phyloP scores from a whole-genome alignment of 495 filamentous ascomycete species.

The Penicillium parvum region DNA sequence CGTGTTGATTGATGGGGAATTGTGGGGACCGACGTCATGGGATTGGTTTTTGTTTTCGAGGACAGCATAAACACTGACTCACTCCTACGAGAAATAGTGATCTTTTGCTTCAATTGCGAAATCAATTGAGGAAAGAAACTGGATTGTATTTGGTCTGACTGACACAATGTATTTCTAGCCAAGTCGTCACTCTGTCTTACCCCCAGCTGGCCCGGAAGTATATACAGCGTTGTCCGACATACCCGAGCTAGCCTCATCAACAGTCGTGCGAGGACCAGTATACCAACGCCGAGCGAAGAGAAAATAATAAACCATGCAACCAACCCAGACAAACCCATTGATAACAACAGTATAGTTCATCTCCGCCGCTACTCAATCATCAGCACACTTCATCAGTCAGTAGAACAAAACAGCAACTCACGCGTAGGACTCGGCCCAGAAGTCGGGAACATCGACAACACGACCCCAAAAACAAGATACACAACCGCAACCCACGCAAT shows the following conservation, averaged over 20 bases:
- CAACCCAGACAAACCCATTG: slow-evolving; percentile 59
- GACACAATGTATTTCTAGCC: no score
- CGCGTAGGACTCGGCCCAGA: slow-evolving; percentile 51
- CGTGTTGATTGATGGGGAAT: background rate
- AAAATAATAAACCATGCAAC: slow-evolving; percentile 58
- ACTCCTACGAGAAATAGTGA: no score
- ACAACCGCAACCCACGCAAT: slow-evolving; percentile 51
- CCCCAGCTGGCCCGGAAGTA: background rate
- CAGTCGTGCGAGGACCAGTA: slow-evolving; percentile 66
- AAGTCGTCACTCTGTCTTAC: background rate
- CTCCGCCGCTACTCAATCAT: slow-evolving; percentile 29
- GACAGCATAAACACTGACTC: background rate
- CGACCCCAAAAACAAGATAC: slow-evolving; percentile 53
- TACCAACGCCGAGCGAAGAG: slow-evolving; percentile 67
- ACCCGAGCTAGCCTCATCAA: slow-evolving; percentile 32
- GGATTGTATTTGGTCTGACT: no score
- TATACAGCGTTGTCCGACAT: slow-evolving; percentile 1
- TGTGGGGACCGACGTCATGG: slow-evolving; percentile 4
- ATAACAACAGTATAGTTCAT: slow-evolving; percentile 70
- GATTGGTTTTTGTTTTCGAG: background rate
- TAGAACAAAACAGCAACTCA: slow-evolving; percentile 15
- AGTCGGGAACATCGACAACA: slow-evolving; percentile 57
- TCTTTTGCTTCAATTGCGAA: no score
- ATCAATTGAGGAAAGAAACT: no score
- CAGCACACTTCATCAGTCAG: background rate